Evolutionary conservation across 805 yeast species (phyloP).

Genomic region (Wickerhamomyces hampshirensis): DNA sequence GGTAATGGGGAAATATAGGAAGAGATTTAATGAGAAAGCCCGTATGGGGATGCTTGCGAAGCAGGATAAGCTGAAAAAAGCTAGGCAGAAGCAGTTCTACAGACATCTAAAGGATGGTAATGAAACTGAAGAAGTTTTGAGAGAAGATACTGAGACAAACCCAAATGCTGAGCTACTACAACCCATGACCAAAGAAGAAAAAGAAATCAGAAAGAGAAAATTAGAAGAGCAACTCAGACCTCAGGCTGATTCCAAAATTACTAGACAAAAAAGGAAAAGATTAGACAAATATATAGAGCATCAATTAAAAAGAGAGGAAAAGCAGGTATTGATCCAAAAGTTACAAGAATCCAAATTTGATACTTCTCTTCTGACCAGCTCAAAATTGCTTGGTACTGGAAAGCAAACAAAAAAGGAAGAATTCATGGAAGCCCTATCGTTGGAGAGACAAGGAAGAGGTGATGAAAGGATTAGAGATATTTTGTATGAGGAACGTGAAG

Average conservation of each 20-base stretch:
- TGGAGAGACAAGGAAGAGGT: slow-evolving; percentile 69
- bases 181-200: slow-evolving; percentile 64
- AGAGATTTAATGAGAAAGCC: slow-evolving; percentile 80
- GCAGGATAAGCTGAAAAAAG: slow-evolving; percentile 61
- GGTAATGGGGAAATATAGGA: slow-evolving; percentile 75
- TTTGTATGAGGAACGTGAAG: slow-evolving; percentile 63
- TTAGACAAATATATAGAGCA: slow-evolving; percentile 90
- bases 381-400: slow-evolving; percentile 77
- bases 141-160: slow-evolving; percentile 28
- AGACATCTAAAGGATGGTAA: slow-evolving; percentile 42
- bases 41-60: slow-evolving; percentile 80
- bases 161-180: slow-evolving; percentile 57
- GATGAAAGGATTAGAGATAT: slow-evolving; percentile 57
- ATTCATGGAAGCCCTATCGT: slow-evolving; percentile 66
- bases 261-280: slow-evolving; percentile 68
- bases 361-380: slow-evolving; percentile 60
- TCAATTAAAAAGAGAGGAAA: slow-evolving; percentile 84
- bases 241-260: slow-evolving; percentile 60
- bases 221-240: slow-evolving; percentile 56
- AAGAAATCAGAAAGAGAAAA: slow-evolving; percentile 57
- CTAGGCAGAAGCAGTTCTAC: slow-evolving; percentile 64
- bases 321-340: slow-evolving; percentile 69
- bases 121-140: slow-evolving; percentile 17
- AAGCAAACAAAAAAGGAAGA: slow-evolving; percentile 61
- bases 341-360: slow-evolving; percentile 61